Conservation (phyloP, 2,329 filamentous ascomycete species). For the Pseudocercospora ulei region DNA sequence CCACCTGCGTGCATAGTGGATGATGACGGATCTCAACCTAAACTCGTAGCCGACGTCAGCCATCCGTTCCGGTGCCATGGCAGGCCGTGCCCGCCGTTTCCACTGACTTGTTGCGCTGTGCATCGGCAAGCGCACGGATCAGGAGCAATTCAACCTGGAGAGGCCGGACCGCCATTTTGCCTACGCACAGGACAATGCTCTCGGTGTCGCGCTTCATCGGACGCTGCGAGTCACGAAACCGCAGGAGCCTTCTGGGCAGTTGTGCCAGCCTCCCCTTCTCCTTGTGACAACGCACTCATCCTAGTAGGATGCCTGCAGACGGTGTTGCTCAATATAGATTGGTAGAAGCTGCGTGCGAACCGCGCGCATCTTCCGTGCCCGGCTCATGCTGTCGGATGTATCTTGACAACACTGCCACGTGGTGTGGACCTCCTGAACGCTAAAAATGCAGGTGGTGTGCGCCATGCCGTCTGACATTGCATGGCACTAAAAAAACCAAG, state of each 20-base stretch:
- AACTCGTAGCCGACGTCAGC: not conserved
- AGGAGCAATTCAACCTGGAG: not conserved
- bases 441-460: slow-evolving; percentile 3
- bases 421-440: slow-evolving; percentile 1
- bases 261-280: slow-evolving; percentile 1
- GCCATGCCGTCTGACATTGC: slow-evolving; percentile 6
- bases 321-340: too few species aligned
- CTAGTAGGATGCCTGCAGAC: too few species aligned
- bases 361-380: not conserved
- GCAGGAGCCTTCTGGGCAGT: slow-evolving; percentile 1
- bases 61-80: not conserved
- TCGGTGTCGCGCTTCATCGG: not conserved
- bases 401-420: slow-evolving; percentile 5
- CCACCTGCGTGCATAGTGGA: slow-evolving; percentile 5
- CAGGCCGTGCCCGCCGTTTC: too few species aligned
- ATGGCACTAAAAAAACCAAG: not conserved
- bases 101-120: not conserved
- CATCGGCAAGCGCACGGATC: not conserved
- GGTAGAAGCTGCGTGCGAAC: too few species aligned
- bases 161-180: not conserved
- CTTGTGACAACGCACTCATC: too few species aligned
- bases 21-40: slow-evolving; percentile 6
- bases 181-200: not conserved
- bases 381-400: not conserved
- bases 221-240: slow-evolving; percentile 1